Evolutionary conservation across 1,284 basidiomycete species (phyloP), one percentile per base, ranked within the genome.

Genomic region (Ceratorhiza oryzae-sativae): DNA sequence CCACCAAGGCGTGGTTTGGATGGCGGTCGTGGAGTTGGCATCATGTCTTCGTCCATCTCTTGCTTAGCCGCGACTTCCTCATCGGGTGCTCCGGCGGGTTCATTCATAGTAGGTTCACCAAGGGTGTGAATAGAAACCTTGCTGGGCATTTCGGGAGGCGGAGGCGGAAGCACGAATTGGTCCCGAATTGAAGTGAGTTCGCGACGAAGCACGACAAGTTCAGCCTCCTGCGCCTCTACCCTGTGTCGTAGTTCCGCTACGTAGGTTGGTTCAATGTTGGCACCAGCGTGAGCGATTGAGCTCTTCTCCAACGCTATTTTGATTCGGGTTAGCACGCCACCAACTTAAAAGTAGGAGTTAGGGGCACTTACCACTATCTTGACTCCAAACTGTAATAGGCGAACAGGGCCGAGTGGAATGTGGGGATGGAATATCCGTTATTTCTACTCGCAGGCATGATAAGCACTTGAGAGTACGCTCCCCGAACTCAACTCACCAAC

Each of bases 11-110:
- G 51, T 10, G 49, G 27, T 13, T 15, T n/a, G 12, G 63, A 68
- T 2, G 51, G 63, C 20, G 63, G 63, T 3, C 63, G 63, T 18
- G 63, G 63, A 25, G 63, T 68, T 2, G 49, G 63, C 63, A 68
- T 68, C 49, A 39, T 68, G 23, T 68, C 63, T 39, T 68, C 63
- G 20, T 56, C 36, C 23, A 55, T 12, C 23, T 48, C 27, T 32
- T 62, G 42, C 32, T 51, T 18, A 25, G 36, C 25, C 23, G 60
- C 4, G 42, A 18, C 18, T 18, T 46, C 25, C 20, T 45, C 27
- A 25, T 27, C 30, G 45, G 3, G 10, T 32, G 18, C 25, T 46
- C 10, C 13, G 30, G 42, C 18, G 55, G 5, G 9, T 25, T 13
- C 51, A 20, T 10, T 25, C 23, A 25, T 55, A 39, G 13, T 5